Evolutionary conservation across 495 filamentous ascomycete species (phyloP), one percentile per base, ranked within the genome.

Genomic region (Annulohypoxylon maeteangense): DNA sequence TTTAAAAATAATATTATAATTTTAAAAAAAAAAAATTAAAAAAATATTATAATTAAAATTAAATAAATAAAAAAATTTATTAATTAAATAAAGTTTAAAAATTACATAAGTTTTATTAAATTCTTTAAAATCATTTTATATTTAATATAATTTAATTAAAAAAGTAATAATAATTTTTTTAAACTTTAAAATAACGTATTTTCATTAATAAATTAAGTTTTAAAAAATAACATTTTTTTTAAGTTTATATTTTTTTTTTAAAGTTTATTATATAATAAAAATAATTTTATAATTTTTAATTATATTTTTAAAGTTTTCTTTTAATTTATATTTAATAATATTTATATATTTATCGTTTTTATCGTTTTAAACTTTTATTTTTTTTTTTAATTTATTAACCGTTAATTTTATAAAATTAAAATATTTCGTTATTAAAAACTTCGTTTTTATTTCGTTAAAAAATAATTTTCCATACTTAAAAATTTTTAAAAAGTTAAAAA

Each of bases 31-130:
- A 1, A 7, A 11, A 2, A 42, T 57, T n/a, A 57, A 57, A 42
- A 57, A 57, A 5, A 23, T 57, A 22, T 57, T 57, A 57, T 57
- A 57, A 2, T 57, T 25, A 23, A 40, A 25, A n/a, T 40, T 36
- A 36, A 36, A 36, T 40, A 22, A 57, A n/a, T n/a, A 57, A 57
- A 40, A 57, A 40, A 57, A 40, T 40, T 57, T 57, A 57, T 57
- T 38, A 57, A 57, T 57, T 23, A 57, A 57, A 57, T 50, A 27
- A 5, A 50, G 10, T 25, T 50, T 27, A 11, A 11, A 25, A 22
- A 50, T 50, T 27, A 25, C 40, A 42, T 57, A 57, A 38, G 32
- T 57, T 42, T 57, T 57, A 57, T 57, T 40, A 23, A 57, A 57
- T 42, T 57, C 25, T 40, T 40, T 57, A 57, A 57, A 57, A 40